Evolutionary conservation across 2,329 filamentous ascomycete genomes (phyloP), one percentile per base, ranked within the genome.

Genomic region (Apiospora malaysiana): DNA sequence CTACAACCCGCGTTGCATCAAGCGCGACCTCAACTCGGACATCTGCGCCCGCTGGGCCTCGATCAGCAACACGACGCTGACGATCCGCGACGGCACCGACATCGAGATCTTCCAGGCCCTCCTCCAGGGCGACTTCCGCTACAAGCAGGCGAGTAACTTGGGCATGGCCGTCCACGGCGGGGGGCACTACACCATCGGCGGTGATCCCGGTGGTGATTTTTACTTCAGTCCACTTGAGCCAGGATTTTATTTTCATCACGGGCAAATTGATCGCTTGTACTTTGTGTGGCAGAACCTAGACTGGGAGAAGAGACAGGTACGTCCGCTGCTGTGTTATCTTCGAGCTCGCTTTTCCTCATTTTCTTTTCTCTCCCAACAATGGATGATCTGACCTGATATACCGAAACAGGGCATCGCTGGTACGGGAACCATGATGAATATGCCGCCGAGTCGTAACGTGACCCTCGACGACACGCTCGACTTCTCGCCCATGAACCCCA

Each of bases 201-300:
- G 85, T 51, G 84, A 86, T 74, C 84, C 84, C 21, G 84, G 84
- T 27, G 79, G 81, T 63, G 85, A 86, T 72, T 79, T 83, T 72
- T 82, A 81, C 72, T 80, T 82, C 63, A 83, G 83, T 12, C 81
- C 84, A 0, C 79, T 82, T 5, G 85, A 86, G 71, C 85, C 85
- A 2, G 82, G 76, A 1, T 86, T 86, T 76, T 85, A 80, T 71
- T 74, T 84, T 10, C 84, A 86, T 72, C 85, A 86, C 70, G 83
- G 78, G 0, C 80, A 84, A 73, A 81, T 87, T 69, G 85, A 87
- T 72, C 79, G 85, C 16, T 78, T 84, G 66, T 85, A 84, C 76
- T 85, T 83, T 76, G 82, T 86, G 73, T 86, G 84, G 84, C 84
- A 86, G 77, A 84, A 83, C 70, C 80, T 84, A 27, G 81, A 85